Base-by-base conservation (phyloP, 164 flowering plant genomes). In the Malania oleifera region DNA sequence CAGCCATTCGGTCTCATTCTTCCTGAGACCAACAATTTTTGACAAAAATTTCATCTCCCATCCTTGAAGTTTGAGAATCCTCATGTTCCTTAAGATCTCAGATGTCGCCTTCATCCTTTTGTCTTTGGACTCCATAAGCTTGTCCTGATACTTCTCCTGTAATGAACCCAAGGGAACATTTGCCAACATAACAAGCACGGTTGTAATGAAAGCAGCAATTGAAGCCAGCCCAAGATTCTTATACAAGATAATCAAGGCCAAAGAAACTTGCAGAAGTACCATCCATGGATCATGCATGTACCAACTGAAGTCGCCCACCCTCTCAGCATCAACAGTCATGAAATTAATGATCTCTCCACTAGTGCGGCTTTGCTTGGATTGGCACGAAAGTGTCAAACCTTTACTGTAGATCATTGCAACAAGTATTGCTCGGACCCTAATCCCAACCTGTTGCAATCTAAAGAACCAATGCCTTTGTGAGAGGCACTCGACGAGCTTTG, bases 11-110 rank as follows among this genome's bases (percentile, higher is more conserved):
- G 56, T 34, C 58, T 83, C 86, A 6, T 5, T 59, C 19, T 65
- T 54, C 65, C 88, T 45, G 12, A 80, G 55, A 10, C 73, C 70
- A 1, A 44, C 35, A 17, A 83, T 65, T 48, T 72, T 79, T 3
- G 79, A 68, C 69, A 75, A 55, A 54, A 79, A 83, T 68, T 74
- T 81, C 79, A 72, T 65, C 57, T 83, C 89, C 86, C 86, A 81
- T 2, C 73, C 84, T 28, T 81, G 83, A 49, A 83, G 80, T 48
- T 83, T 83, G 5, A 83, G 75, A 54, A 79, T 77, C 40, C 80
- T 72, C 82, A 83, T 83, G 63, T 81, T 81, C 59, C 71, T 70
- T 27, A 83, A 62, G 20, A 79, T 62, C 40, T 83, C 88, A 0
- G 83, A 63, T 12, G 82, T 83, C 20, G 70, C 56, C 57, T 77